Base-by-base conservation (phyloP, 208 protist genomes). In the Acanthamoeba sp. region DNA sequence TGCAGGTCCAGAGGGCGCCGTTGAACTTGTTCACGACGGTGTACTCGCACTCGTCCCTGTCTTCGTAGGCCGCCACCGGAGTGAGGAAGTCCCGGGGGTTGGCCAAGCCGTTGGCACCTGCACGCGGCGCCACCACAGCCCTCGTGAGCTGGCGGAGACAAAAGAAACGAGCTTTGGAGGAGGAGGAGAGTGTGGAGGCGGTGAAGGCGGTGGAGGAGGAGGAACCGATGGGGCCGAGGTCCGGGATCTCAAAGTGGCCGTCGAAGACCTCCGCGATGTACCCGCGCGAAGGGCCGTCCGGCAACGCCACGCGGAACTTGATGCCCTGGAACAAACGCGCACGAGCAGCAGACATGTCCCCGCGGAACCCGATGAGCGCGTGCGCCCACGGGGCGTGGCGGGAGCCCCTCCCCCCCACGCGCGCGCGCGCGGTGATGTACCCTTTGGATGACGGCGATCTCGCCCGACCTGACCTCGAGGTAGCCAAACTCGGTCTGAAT, bases 51-150 rank as follows among this genome's bases (percentile, higher is more conserved):
- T 29, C 14, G n/a, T 96, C 62, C 18, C 32, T n/a, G 34, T 97
- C 95, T 55, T 99, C 98, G 93, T 95, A 99, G 10, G 78, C 71
- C 10, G 98, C 98, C 27, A 97, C 93, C 16, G 98, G 98, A 5
- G 95, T 95, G n/a, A 97, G 36, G 66, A 99, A 99, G 91, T 99
- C 98, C 36, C 98, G 90, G 50, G 98, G 97, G 78, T 98, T 98
- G n/a, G 98, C 98, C 1, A 99, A 90, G 52, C 98, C 98, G 93
- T 98, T 98, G 2, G 98, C 97, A 18, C 96, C 96, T 96, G 48
- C 48, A 2, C 14, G 10, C 14, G 14, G 45, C 48, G 48, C 42
- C 16, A 14, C 24, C 16, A 27, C 29, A 32, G 36, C 27, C 36
- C 14, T 42, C 27, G 36, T 82, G n/a, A 45, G 29, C 71, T 64